Conservation (phyloP, 352 stramenopile genomes). For the Pythium coloratum region DNA sequence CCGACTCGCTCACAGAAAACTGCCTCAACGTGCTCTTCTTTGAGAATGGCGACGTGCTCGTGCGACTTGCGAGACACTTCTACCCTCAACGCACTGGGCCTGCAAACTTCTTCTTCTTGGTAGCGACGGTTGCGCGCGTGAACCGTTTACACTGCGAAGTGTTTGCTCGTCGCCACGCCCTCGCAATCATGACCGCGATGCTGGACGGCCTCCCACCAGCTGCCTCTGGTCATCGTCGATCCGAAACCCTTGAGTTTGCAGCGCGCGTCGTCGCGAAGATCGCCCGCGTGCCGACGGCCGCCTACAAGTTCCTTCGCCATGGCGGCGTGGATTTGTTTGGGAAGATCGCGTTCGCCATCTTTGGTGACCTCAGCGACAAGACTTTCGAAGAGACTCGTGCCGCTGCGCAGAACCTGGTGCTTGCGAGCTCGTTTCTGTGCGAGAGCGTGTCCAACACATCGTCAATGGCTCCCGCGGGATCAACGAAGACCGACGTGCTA, state of each 20-base stretch:
- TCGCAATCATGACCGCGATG: conserved; percentile 19
- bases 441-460: conserved; percentile 8
- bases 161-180: conserved; percentile 28
- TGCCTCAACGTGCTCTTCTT: conserved; percentile 38
- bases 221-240: neutral
- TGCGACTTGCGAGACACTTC: conserved; percentile 22
- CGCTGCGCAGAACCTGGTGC: conserved; percentile 31
- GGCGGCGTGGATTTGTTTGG: conserved; percentile 28
- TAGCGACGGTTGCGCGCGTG: conserved; percentile 25
- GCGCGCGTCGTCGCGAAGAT: conserved; percentile 34
- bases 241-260: conserved; percentile 28
- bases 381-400: neutral
- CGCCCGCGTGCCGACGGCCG: conserved; percentile 12
- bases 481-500: neutral
- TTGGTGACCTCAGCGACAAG: conserved; percentile 1
- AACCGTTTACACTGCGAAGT: conserved; percentile 37
- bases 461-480: neutral
- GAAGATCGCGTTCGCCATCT: conserved; percentile 21
- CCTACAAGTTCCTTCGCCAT: conserved; percentile 31
- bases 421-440: conserved; percentile 33
- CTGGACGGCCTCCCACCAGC: conserved; percentile 10
- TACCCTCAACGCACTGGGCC: conserved; percentile 21
- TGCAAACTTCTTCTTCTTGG: conserved; percentile 32
- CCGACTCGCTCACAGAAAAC: conserved; percentile 31
- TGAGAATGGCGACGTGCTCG: conserved; percentile 31